Evolutionary conservation across 805 yeast genomes (phyloP).

Genomic region (Wickerhamomyces kurtzmanii): DNA sequence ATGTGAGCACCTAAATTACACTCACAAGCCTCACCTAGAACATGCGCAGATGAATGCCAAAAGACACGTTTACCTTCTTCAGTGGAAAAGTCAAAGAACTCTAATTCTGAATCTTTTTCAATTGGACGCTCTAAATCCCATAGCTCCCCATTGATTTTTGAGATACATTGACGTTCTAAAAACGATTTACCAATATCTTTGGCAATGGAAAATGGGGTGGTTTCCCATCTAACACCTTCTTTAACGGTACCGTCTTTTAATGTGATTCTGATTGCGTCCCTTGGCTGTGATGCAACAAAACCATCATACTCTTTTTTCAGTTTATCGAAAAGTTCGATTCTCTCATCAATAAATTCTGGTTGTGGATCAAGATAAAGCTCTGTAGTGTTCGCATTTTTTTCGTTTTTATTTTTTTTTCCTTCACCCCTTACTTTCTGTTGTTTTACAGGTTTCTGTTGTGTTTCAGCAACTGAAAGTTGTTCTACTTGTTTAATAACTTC

Average conservation of each 20-base stretch:
- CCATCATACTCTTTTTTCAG: conserved; percentile 73
- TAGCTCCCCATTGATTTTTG: conserved; percentile 81
- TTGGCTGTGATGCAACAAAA: conserved; percentile 49
- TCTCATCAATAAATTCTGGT: conserved; percentile 76
- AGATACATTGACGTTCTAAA: conserved; percentile 79
- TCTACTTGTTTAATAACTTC: conserved; percentile 28
- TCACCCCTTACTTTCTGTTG: conserved; percentile 13
- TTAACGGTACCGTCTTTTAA: conserved; percentile 78
- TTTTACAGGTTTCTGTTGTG: conserved; percentile 9
- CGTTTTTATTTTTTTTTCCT: conserved; percentile 31
- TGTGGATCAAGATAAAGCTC: conserved; percentile 54
- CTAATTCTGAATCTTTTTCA: conserved; percentile 60
- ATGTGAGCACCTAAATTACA: conserved; percentile 93
- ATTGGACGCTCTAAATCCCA: conserved; percentile 97
- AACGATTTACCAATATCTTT: conserved; percentile 77
- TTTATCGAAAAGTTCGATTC: conserved; percentile 71
- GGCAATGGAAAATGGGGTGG: conserved; percentile 84
- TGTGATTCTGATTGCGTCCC: conserved; percentile 65
- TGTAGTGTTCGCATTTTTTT: conserved; percentile 26
- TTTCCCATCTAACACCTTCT: conserved; percentile 80
- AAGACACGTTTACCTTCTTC: conserved; percentile 94
- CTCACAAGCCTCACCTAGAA: conserved; percentile 96
- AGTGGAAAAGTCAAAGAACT: conserved; percentile 82
- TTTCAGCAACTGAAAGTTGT: conserved; percentile 26
- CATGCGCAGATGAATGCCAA: conserved; percentile 99